phyloP scores from a whole-genome alignment of 495 filamentous ascomycete species.

The Podospora tetraspora region DNA sequence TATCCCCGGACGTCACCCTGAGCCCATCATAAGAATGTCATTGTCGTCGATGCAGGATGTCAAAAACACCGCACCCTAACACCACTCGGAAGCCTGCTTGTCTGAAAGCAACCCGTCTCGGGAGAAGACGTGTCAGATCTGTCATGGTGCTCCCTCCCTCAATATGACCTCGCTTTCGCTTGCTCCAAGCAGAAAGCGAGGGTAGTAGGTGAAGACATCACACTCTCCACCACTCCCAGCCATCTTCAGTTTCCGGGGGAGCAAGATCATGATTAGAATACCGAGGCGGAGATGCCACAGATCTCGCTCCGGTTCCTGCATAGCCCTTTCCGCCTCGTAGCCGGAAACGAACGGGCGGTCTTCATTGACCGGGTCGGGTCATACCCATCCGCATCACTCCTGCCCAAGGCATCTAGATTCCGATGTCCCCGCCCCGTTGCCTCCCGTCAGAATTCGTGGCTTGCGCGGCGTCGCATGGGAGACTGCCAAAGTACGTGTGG shows the following conservation, averaged over 20 bases:
- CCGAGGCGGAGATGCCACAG: not conserved
- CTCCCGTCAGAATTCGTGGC: not conserved
- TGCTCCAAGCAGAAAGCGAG: not conserved
- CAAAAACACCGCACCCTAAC: not conserved
- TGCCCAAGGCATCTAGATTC: not conserved
- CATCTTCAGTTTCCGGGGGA: not conserved
- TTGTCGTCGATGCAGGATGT: not conserved
- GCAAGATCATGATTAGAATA: not conserved
- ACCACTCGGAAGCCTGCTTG: not conserved
- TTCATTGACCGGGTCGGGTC: not conserved
- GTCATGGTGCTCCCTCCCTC: too few species aligned
- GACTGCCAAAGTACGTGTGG: not conserved
- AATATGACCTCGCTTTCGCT: not conserved
- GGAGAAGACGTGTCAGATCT: too few species aligned
- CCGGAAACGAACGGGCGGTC: not conserved
- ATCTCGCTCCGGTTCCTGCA: not conserved
- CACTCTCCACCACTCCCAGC: not conserved
- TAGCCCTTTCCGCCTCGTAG: not conserved
- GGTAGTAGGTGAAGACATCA: not conserved
- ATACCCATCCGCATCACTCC: not conserved
- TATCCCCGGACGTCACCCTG: not conserved
- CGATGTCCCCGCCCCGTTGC: not conserved
- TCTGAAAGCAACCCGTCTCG: not conserved
- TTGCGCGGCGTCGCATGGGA: not conserved
- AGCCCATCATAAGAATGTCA: not conserved